Evolutionary conservation across 164 flowering plant species (phyloP), one percentile per base, ranked within the genome.

Genomic region (Chimonanthus salicifolius): DNA sequence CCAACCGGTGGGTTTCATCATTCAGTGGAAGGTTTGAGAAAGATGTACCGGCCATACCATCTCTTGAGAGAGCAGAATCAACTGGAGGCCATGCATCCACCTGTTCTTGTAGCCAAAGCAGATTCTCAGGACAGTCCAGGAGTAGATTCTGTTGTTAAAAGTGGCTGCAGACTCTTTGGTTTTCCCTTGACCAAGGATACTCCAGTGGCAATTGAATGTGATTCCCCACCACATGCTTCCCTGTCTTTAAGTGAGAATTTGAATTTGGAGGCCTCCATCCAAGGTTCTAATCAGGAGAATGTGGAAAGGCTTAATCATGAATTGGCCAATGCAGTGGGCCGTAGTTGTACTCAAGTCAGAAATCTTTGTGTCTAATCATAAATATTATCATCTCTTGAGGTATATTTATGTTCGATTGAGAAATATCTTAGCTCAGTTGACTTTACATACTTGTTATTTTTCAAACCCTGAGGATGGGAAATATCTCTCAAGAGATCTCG

Each of bases 131-230:
- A 69, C 15, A 75, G 76, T 47, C 82, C 76, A 68, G 80, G 76
- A 60, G 45, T 74, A 44, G 78, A 70, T 75, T 67, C 85, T 4
- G 71, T 82, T 1, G 82, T 80, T 72, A 84, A 84, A 77, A 81
- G 81, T 70, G 80, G 86, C 74, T 94, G 97, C 88, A 89, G 88
- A 73, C 88, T 94, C 46, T 92, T 94, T 78, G 99, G 99, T 13
- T 92, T 94, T 76, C 78, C 97, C n/a, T 74, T 94, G 79, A 89
- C 84, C 1, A 86, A 88, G 69, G 94, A 82, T 71, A 77, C 74
- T 46, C 73, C 73, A 33, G 75, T 47, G 44, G 62, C 78, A 20
- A 80, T 49, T 69, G 76, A 74, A 15, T 86, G 72, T 47, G 81
- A 74, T n/a, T 48, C 68, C n/a, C 47, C 75, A 72, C 72, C 77